A percentile compares a stretch with the other conserved stretches of the same genome.
phyloP scores from a whole-genome alignment of 768 basidiomycete genomes.

The Lactarius hatsudake region DNA sequence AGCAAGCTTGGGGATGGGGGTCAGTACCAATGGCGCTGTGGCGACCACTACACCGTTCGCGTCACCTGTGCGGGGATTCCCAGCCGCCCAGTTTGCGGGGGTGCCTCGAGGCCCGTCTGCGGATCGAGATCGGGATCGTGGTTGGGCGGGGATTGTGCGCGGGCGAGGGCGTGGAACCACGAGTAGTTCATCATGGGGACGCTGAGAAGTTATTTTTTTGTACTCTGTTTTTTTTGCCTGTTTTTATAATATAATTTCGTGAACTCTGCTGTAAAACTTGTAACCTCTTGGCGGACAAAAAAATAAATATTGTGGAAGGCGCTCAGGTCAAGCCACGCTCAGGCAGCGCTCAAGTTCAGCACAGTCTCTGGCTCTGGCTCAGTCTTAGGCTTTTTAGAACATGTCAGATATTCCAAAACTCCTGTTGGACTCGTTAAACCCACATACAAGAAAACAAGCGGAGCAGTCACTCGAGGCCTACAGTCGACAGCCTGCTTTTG shows the following conservation, averaged over 20 bases:
- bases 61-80: slow-evolving; percentile 3
- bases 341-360: too few species aligned
- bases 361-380: neutral
- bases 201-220: neutral
- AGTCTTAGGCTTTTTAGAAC: neutral
- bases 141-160: slow-evolving; percentile 17
- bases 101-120: slow-evolving; percentile 27
- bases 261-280: neutral
- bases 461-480: slow-evolving; percentile 70
- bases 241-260: neutral
- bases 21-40: neutral
- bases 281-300: neutral
- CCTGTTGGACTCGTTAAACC: slow-evolving; percentile 68
- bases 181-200: slow-evolving; percentile 23
- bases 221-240: neutral
- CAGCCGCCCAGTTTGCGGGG: slow-evolving; percentile 16
- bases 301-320: too few species aligned
- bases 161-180: slow-evolving; percentile 23
- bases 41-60: neutral
- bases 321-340: too few species aligned
- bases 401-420: slow-evolving; percentile 72
- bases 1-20: slow-evolving; percentile 8
- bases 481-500: slow-evolving; percentile 74
- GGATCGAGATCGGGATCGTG: slow-evolving; percentile 26
- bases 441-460: slow-evolving; percentile 70